Base-by-base conservation (phyloP, 768 basidiomycete genomes). In the Boletus fagicola region DNA sequence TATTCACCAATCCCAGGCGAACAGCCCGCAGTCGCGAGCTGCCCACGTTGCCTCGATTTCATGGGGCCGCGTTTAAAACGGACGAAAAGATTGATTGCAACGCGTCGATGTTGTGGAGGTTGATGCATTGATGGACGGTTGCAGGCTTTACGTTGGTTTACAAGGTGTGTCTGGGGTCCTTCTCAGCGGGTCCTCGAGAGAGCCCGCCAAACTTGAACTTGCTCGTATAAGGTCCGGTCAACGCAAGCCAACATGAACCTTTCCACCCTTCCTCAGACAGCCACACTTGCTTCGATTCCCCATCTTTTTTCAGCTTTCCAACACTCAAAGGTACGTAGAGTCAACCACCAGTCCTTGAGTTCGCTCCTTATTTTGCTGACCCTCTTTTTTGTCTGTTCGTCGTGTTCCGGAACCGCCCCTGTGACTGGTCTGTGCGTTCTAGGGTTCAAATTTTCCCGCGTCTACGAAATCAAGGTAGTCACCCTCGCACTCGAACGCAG, bases 171-270 rank as follows among this genome's bases (percentile, higher is more conserved):
- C 62, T 28, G 72, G 72, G 71, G 71, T 74, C 70, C 57, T 31
- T 12, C 30, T 33, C 7, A 52, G 59, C 49, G 53, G 61, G 68
- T 61, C 62, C 65, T 65, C 54, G 56, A 60, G 45, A 62, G 58
- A 43, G 57, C 33, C 49, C 51, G 63, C 63, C 67, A 63, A 64
- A 67, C 62, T 58, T 47, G 61, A 56, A 67, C 57, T 68, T 62
- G 61, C 67, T 77, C 68, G 75, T 83, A 83, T 83, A 83, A 84
- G 82, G 80, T 77, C 81, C 80, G 82, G 74, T 62, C 73, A 76
- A 75, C 72, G 73, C 75, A 70, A 77, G 74, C 73, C 71, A 78
- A 77, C 75, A 80, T 80, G 77, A 67, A 74, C 72, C 74, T 77
- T 77, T 76, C 70, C 65, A 58, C 77, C 75, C 73, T 74, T 76